A percentile compares a stretch with the other conserved stretches of the same genome.
Evolutionary conservation across 192 early-diverging fungal species (phyloP).

Genomic region (Nowakowskiella sp.): DNA sequence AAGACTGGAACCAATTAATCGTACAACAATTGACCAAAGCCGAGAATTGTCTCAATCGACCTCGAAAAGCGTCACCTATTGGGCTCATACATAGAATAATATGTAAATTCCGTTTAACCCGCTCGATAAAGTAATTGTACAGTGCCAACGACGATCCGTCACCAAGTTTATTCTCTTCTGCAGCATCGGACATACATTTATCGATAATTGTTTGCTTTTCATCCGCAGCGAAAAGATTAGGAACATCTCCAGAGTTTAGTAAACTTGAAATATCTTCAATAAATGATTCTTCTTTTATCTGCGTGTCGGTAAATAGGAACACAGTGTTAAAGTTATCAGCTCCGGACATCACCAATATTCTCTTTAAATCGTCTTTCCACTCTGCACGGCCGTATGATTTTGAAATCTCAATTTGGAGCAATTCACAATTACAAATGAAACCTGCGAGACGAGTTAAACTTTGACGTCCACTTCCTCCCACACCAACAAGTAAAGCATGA

Average conservation of each 20-base stretch:
- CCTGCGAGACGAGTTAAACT: slow-evolving; percentile 44
- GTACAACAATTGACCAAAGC: slow-evolving; percentile 58
- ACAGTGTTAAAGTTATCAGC: slow-evolving; percentile 48
- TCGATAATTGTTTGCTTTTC: slow-evolving; percentile 52
- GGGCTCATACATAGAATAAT: slow-evolving; percentile 59
- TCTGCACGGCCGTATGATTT: slow-evolving; percentile 47
- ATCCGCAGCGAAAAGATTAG: slow-evolving; percentile 50
- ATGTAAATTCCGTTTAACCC: slow-evolving; percentile 48
- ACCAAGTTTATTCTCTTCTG: slow-evolving; percentile 43
- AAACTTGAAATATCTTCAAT: slow-evolving; percentile 53
- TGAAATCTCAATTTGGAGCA: slow-evolving; percentile 57
- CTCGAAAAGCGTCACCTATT: slow-evolving; percentile 54
- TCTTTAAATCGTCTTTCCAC: slow-evolving; percentile 57
- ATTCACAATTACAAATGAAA: slow-evolving; percentile 49
- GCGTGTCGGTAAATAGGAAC: slow-evolving; percentile 55
- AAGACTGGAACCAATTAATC: slow-evolving; percentile 61
- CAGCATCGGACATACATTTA: slow-evolving; percentile 34
- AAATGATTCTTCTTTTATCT: slow-evolving; percentile 58
- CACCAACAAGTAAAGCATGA: slow-evolving; percentile 54
- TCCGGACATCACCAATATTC: slow-evolving; percentile 42
- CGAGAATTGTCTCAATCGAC: slow-evolving; percentile 50
- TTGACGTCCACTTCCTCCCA: slow-evolving; percentile 53
- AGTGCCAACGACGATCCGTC: slow-evolving; percentile 44
- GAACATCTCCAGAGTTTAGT: slow-evolving; percentile 53
- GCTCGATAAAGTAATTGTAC: slow-evolving; percentile 57